Percentiles rank a stretch among this genome's conserved stretches.
These are phyloP conservation scores for Rhododendron simsii DNA, from an alignment of 148 eudicot species.

Conservation along the genomic window DNA sequence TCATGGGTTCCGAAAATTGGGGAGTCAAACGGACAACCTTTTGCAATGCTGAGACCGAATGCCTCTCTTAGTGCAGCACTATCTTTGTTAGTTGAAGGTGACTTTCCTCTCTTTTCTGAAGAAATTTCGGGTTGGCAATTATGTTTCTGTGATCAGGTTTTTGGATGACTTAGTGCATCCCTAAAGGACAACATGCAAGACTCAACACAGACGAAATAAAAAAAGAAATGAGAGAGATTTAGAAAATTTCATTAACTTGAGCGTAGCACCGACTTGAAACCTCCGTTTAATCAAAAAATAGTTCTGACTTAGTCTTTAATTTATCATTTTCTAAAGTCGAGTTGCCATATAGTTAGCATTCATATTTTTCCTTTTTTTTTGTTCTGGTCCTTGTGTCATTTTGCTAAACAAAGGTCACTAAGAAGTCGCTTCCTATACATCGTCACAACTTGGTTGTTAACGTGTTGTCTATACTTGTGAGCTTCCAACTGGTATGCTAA, in stretches of 20 bases:
- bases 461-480: not conserved
- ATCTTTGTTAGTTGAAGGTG: constrained; percentile 78
- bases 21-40: constrained; percentile 56
- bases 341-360: not conserved
- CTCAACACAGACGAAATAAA: not conserved
- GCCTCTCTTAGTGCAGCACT: constrained; percentile 75
- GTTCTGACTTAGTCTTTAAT: not conserved
- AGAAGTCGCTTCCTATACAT: not conserved
- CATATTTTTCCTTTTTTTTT: not conserved
- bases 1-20: constrained; percentile 96
- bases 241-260: not conserved
- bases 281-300: not conserved
- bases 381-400: not conserved
- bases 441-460: not conserved
- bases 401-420: not conserved
- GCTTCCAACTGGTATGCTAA: not conserved
- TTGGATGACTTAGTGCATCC: not conserved
- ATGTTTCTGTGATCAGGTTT: not conserved
- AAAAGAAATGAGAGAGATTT: not conserved
- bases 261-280: not conserved
- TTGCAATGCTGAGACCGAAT: constrained; percentile 75
- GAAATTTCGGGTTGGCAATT: not conserved
- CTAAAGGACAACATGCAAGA: not conserved
- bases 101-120: constrained; percentile 8
- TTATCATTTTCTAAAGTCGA: not conserved